Evolutionary conservation across 805 yeast species (phyloP), one percentile per base, ranked within the genome.

Genomic region (Maudiozyma serrabonitensis): DNA sequence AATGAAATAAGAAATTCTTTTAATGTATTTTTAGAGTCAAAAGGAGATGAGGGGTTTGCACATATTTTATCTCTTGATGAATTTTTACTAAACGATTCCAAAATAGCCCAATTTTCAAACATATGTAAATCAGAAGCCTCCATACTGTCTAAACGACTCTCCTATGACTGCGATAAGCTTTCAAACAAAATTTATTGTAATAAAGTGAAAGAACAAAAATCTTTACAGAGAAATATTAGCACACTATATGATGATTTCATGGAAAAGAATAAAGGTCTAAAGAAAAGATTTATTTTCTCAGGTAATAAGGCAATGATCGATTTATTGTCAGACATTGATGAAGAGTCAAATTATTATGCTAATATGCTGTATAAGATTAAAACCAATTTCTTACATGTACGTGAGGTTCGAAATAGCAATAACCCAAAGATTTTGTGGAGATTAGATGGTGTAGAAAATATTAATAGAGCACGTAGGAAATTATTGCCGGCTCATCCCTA

Each of bases 381-480:
- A 18, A 18, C 18, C 9, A 15, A 41, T 15, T 31, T 48, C 23
- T 19, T 31, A 5, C n/a, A 40, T 23, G 28, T 35, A 16, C 28
- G 11, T 13, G 34, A 41, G 9, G 25, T 48, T 25, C 39, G 32
- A 26, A 18, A 41, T 6, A 28, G 26, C 19, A 25, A 25, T 4
- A 13, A 7, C 12, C 26, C n/a, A 6, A 11, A 16, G 2, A 13
- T 7, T 8, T 2, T 52, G 6, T 82, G 81, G 75, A 62, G 72
- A 2, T 64, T 87, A 9, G 95, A 86, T 59, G 74, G 76, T 31
- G 79, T 82, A 46, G 95, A 87, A 60, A 85, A 87, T 34, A 69
- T 74, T 28, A 80, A 82, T 55, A 68, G 91, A 54, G 82, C 79
- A 77, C 70, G 90, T 52, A 80, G 74, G 50, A 69, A 85, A 50